Base-by-base conservation (phyloP, 306 rosid genomes). In the Fragaria ananassa region DNA sequence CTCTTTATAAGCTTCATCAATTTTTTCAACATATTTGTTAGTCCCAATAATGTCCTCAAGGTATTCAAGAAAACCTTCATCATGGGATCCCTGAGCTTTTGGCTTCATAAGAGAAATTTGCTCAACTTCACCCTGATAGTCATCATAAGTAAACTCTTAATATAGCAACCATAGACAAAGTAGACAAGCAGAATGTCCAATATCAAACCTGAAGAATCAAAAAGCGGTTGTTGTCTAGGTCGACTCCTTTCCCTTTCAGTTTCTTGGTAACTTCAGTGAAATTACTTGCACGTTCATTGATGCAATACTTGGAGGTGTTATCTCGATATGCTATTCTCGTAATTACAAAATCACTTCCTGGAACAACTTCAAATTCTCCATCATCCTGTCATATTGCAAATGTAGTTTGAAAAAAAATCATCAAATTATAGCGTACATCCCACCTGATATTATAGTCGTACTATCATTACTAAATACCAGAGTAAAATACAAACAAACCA, bases 101-200 rank as follows among this genome's bases (percentile, higher is more conserved):
- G 98, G 98, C 82, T 92, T 94, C 98, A 94, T 92, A 66, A 94
- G 83, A 37, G 98, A 94, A 87, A 95, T 95, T 83, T 92, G 99
- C 83, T 95, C 99, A 18, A 95, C 99, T 76, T 95, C 97, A 54
- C 99, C 99, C 97, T 95, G 81, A 77, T 18, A 81, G 76, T 66
- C 71, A 79, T 81, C 79, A 81, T 23, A 56, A 68, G 60, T 73
- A 85, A 76, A 83, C 65, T 70, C 70, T 70, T 74, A 63, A 46
- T 44, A 70, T 44, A 61, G 60, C 44, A 56, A 82, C 19, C 74
- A 44, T 23, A 21, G 10, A 39, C 74, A 42, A 76, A 51, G 46
- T 46, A 54, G 3, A 75, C 21, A 1, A 47, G 34, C 37, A 13
- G 41, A 47, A 15, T 18, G 4, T 23, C 44, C 1, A 45, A 68